Evolutionary conservation across 2,329 filamentous ascomycete genomes (phyloP), one percentile per base, ranked within the genome.

Genomic region (Corniculantispora saksenae): DNA sequence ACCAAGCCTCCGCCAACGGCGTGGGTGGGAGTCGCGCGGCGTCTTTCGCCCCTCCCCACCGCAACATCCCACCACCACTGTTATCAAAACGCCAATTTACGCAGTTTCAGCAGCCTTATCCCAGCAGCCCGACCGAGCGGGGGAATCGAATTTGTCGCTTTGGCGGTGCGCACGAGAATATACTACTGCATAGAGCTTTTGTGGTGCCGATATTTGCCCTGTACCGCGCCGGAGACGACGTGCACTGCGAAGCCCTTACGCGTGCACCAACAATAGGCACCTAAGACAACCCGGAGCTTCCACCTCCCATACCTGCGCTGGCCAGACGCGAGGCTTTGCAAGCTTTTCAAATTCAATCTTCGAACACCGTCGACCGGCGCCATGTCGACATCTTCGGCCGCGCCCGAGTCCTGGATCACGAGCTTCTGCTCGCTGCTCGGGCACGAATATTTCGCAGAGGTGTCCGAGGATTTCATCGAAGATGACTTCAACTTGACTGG

Each of bases 401-500:
- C 83, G 35, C 85, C 85, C 68, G 95, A 99, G 83, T 97, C 94
- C 64, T 99, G 95, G 95, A 98, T 99, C 82, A 91, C 93, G 69
- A 96, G 94, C 66, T 99, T 97, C 79, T 99, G 95, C 83, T 93
- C 92, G 47, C 84, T 98, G 54, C 86, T 98, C 67, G 95, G 95
- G 67, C 95, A 99, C 77, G 95, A 99, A 79, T 99, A 98, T 82
- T 99, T 99, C 79, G 95, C 95, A 68, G 95, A 99, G 82, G 94
- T 99, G 59, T 95, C 93, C 54, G 95, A 99, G 80, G 95, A 99
- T 75, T 99, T 99, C 73, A 98, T 99, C 75, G 95, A 99, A 79
- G 95, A 99, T 88, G 95, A 99, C 79, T 99, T 99, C 84, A 99
- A 99, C 79, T 84, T 99, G 69, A 99, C 95, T 1, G 95, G 95